These are phyloP conservation scores for Mycosphaerelloides madeirae DNA, from an alignment of 2,329 filamentous ascomycete species.

Conservation along the genomic window DNA sequence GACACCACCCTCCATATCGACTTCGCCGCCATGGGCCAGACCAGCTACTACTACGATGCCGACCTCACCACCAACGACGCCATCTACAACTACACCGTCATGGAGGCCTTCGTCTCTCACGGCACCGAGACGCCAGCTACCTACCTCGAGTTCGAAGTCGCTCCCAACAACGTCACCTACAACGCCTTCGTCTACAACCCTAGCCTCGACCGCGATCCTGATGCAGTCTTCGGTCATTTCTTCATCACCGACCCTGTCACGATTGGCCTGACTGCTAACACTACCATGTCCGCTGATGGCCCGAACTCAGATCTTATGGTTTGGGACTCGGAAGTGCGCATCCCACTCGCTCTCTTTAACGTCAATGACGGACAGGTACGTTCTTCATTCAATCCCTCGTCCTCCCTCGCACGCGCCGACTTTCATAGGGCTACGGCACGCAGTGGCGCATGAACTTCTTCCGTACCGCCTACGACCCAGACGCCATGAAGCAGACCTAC, in stretches of 20 bases:
- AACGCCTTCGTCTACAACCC: conserved; percentile 17
- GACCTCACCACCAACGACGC: conserved; percentile 10
- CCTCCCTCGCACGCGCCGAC: too few species aligned
- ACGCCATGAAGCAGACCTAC: conserved; percentile 8
- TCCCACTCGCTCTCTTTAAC: conserved; percentile 15
- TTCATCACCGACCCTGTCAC: conserved; percentile 4
- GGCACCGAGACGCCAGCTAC: conserved; percentile 9
- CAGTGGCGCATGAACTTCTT: conserved; percentile 20
- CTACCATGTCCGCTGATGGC: conserved; percentile 4
- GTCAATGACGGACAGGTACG: conserved; percentile 7
- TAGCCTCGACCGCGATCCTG: conserved; percentile 2
- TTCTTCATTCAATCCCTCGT: too few species aligned
- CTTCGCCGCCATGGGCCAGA: conserved; percentile 14
- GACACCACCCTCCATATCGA: conserved; percentile 2
- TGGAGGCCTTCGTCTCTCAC: conserved; percentile 13
- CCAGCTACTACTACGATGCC: conserved; percentile 13
- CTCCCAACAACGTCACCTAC: conserved; percentile 16
- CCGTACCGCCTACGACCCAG: conserved; percentile 9
- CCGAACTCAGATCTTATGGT: neutral
- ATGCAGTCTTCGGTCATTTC: conserved; percentile 9
- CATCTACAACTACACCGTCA: conserved; percentile 15
- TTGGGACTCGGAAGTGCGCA: conserved; percentile 7
- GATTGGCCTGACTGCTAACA: conserved; percentile 7
- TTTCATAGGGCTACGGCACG: conserved; percentile 6
- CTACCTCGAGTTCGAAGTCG: conserved; percentile 16